Percentiles rank a stretch among this genome's conserved stretches.
Evolutionary conservation across 2,329 filamentous ascomycete species (phyloP).

Genomic region (Ascochyta clinopodiicola): DNA sequence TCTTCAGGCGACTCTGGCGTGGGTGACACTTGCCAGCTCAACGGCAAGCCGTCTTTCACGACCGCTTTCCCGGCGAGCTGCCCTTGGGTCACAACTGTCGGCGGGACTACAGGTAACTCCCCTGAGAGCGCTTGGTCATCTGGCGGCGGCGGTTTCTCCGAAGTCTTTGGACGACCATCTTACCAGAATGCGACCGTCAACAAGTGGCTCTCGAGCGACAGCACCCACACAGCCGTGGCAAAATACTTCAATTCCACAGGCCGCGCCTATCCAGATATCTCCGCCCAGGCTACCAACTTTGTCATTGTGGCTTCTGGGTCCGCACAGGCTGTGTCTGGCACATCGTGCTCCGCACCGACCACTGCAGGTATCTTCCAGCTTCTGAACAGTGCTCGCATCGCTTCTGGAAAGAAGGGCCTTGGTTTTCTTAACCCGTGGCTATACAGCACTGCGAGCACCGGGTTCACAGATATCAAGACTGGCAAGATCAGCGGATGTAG

Average conservation of each 20-base stretch:
- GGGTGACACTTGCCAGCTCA: conserved; percentile 50
- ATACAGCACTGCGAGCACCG: conserved; percentile 36
- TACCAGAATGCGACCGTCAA: conserved; percentile 53
- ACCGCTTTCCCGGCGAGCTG: conserved; percentile 59
- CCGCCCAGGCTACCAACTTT: conserved; percentile 53
- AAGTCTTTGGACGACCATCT: conserved; percentile 30
- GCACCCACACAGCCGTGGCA: conserved; percentile 41
- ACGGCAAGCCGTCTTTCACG: conserved; percentile 53
- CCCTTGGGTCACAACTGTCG: conserved; percentile 60
- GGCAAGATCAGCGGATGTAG: conserved; percentile 39
- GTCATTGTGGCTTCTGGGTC: conserved; percentile 30
- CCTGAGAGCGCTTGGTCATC: conserved; percentile 20
- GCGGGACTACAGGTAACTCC: conserved; percentile 42
- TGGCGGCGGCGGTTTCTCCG: conserved; percentile 26
- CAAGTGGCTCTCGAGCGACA: conserved; percentile 53
- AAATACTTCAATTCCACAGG: conserved; percentile 41
- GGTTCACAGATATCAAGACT: conserved; percentile 49
- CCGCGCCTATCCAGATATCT: conserved; percentile 58
- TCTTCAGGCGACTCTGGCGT: conserved; percentile 64
- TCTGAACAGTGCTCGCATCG: conserved; percentile 59
- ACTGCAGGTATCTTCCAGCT: conserved; percentile 31
- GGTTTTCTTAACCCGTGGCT: conserved; percentile 61
- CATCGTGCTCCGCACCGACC: conserved; percentile 29
- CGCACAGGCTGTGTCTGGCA: conserved; percentile 23
- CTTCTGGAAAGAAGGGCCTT: conserved; percentile 54